These are phyloP conservation scores for Cylindrodendrum hubeiense DNA, from an alignment of 2,329 filamentous ascomycete genomes.

Conservation along the genomic window DNA sequence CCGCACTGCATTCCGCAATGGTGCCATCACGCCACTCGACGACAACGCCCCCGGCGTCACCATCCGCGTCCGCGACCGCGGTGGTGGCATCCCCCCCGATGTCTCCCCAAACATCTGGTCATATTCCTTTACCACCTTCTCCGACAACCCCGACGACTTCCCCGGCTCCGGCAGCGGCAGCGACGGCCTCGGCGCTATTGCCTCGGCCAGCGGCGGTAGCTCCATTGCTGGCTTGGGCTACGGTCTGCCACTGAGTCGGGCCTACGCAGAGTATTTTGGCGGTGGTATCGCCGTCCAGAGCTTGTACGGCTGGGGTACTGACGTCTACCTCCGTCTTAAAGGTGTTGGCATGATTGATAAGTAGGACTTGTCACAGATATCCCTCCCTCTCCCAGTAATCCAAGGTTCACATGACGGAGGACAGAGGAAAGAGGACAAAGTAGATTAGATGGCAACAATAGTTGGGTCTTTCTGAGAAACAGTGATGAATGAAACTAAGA, in stretches of 20 bases:
- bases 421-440: not conserved
- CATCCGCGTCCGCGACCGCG: slow-evolving; percentile 94
- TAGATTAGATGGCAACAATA: slow-evolving; percentile 28
- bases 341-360: slow-evolving; percentile 68
- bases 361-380: slow-evolving; percentile 19
- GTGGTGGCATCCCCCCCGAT: slow-evolving; percentile 89
- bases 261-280: slow-evolving; percentile 98
- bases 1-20: slow-evolving; percentile 56
- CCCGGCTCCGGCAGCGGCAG: slow-evolving; percentile 55
- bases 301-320: slow-evolving; percentile 89
- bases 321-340: slow-evolving; percentile 76
- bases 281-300: slow-evolving; percentile 96
- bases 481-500: not conserved
- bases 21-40: slow-evolving; percentile 68
- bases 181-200: slow-evolving; percentile 79
- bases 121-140: slow-evolving; percentile 97
- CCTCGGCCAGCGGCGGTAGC: slow-evolving; percentile 78
- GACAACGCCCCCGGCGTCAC: slow-evolving; percentile 86
- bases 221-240: slow-evolving; percentile 95
- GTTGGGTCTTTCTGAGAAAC: not conserved
- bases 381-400: not conserved
- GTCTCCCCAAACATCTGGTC: slow-evolving; percentile 92
- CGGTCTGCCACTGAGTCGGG: slow-evolving; percentile 87
- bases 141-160: slow-evolving; percentile 63
- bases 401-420: not conserved